A percentile compares a stretch with the other conserved stretches of the same genome.
These are phyloP conservation scores for Stevia rebaudiana DNA, from an alignment of 140 eudicot species.

Conservation along the genomic window DNA sequence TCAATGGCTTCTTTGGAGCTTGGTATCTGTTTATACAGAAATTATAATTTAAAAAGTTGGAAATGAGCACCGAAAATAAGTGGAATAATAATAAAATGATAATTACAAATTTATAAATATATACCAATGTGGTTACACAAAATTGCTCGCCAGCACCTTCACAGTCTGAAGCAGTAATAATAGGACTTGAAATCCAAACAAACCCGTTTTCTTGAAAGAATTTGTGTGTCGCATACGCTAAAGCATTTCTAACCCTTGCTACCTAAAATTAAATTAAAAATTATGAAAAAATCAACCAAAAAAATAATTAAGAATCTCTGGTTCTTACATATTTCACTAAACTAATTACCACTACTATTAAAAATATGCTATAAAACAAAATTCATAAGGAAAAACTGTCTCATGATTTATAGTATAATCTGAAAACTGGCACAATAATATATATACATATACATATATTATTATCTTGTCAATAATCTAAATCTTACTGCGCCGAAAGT, in stretches of 20 bases:
- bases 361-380: background rate
- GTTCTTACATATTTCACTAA: conserved; percentile 3
- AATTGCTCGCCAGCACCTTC: conserved; percentile 99
- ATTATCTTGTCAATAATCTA: background rate
- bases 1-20: conserved; percentile 55
- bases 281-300: conserved; percentile 8
- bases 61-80: background rate
- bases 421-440: background rate
- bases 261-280: conserved; percentile 42
- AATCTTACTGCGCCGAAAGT: conserved; percentile 95
- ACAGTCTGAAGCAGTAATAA: conserved; percentile 94
- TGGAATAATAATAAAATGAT: background rate
- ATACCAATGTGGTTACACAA: conserved; percentile 97
- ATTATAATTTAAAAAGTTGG: background rate
- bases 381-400: background rate
- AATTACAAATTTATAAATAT: background rate
- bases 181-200: conserved; percentile 97
- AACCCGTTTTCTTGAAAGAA: conserved; percentile 98
- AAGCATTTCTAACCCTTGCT: conserved; percentile 89
- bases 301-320: background rate
- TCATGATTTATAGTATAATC: background rate
- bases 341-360: background rate
- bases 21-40: conserved; percentile 54
- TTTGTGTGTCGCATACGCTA: conserved; percentile 89
- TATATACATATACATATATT: background rate